Conservation (phyloP, 1,284 basidiomycete genomes). For the Ganoderma leucocontextum region DNA sequence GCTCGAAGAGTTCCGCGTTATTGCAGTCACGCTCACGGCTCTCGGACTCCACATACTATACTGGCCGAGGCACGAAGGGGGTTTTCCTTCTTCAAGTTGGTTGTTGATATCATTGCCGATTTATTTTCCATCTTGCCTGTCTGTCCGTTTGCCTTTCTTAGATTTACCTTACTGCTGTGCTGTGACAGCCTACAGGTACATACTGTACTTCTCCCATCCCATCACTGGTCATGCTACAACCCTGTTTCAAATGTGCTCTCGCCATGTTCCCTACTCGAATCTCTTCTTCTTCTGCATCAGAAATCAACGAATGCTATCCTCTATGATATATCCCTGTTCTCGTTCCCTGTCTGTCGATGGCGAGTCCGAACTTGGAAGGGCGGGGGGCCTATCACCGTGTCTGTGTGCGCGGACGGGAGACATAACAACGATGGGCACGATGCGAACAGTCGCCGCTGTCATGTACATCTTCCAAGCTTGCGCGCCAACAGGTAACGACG, state of each 20-base stretch:
- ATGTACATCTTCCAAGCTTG: background rate
- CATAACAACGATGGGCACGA: constrained; percentile 8
- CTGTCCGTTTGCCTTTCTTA: constrained; percentile 8
- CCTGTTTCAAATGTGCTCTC: background rate
- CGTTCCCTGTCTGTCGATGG: background rate
- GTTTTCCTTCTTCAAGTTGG: background rate
- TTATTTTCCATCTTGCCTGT: background rate
- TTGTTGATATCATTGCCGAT: background rate
- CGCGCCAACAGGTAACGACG: background rate
- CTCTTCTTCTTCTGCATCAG: background rate
- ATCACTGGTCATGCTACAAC: background rate
- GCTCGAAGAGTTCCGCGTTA: background rate
- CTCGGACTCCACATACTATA: background rate
- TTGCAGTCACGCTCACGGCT: background rate
- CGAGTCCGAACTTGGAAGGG: background rate
- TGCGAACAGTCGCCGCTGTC: constrained; percentile 9
- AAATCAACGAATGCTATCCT: constrained; percentile 15
- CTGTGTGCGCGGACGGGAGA: constrained; percentile 11
- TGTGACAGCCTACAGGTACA: background rate
- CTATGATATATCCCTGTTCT: background rate
- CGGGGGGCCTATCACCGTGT: background rate
- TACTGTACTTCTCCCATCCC: background rate
- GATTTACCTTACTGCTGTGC: constrained; percentile 6
- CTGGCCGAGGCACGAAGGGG: background rate
- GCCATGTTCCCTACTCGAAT: background rate